A percentile compares a stretch with the other conserved stretches of the same genome.
phyloP scores from a whole-genome alignment of 2,329 filamentous ascomycete genomes.

The Apiospora hydei region DNA sequence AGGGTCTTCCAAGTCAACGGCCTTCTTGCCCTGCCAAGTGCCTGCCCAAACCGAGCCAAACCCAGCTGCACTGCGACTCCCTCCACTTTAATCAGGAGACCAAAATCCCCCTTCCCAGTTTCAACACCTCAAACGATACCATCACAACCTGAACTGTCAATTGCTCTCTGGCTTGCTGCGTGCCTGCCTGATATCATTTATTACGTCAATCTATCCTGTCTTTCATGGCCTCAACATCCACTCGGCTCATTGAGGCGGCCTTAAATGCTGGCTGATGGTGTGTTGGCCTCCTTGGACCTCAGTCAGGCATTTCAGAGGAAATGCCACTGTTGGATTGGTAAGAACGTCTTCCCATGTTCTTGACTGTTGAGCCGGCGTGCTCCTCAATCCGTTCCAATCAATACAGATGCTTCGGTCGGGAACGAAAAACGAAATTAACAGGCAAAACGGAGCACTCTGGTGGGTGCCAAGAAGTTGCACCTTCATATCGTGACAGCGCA shows the following conservation, averaged over 20 bases:
- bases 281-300: neutral
- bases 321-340: neutral
- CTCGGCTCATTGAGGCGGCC: neutral
- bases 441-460: neutral
- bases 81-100: slow-evolving; percentile 4
- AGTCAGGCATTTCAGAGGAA: neutral
- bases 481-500: neutral
- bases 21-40: neutral
- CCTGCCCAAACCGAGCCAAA: neutral
- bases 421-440: neutral
- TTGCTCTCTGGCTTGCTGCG: neutral
- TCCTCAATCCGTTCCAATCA: neutral
- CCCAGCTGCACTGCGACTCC: neutral
- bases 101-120: neutral
- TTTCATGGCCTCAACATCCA: neutral
- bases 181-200: neutral
- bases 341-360: neutral
- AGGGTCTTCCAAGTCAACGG: neutral
- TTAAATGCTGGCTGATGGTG: neutral
- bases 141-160: neutral
- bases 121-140: neutral
- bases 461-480: neutral
- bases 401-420: neutral
- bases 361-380: neutral
- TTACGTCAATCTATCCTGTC: neutral